Conservation (phyloP, 1,284 basidiomycete genomes). For the Cutaneotrichosporon dermatis region DNA sequence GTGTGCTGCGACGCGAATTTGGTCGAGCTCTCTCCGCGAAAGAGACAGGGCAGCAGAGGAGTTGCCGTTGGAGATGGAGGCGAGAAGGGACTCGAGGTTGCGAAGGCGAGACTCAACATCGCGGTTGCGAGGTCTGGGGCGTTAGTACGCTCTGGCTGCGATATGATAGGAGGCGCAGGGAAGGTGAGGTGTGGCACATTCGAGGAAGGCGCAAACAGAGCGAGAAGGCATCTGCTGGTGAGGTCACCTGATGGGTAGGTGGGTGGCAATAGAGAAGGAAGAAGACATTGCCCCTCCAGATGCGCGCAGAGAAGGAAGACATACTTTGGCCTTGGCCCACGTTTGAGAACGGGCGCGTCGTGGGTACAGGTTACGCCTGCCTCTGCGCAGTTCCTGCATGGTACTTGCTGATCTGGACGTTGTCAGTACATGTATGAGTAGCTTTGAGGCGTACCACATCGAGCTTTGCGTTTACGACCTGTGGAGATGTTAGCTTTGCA, state of each 20-base stretch:
- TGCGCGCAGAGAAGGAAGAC: background rate
- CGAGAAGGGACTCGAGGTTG: slow-evolving; percentile 30
- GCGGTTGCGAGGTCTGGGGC: slow-evolving; percentile 22
- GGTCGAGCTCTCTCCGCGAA: slow-evolving; percentile 25
- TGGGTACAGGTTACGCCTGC: slow-evolving; percentile 30
- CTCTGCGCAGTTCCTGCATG: slow-evolving; percentile 31
- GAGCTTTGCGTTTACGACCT: slow-evolving; percentile 34
- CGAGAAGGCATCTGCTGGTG: no score
- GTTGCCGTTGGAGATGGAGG: slow-evolving; percentile 24
- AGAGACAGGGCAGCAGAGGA: slow-evolving; percentile 21
- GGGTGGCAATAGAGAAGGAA: no score
- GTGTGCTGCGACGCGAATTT: slow-evolving; percentile 29
- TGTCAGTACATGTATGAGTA: background rate
- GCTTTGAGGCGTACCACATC: slow-evolving; percentile 24
- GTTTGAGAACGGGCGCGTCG: slow-evolving; percentile 33
- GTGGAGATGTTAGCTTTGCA: background rate
- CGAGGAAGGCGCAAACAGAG: no score
- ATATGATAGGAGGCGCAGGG: no score
- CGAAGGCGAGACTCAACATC: slow-evolving; percentile 30
- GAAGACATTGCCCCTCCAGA: no score
- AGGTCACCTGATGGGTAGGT: no score
- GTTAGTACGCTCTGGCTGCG: background rate
- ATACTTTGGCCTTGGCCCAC: slow-evolving; percentile 32
- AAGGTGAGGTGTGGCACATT: no score
- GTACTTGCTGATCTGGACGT: slow-evolving; percentile 27